Base-by-base conservation (phyloP, 768 basidiomycete species). In the Dentipellis sp. region DNA sequence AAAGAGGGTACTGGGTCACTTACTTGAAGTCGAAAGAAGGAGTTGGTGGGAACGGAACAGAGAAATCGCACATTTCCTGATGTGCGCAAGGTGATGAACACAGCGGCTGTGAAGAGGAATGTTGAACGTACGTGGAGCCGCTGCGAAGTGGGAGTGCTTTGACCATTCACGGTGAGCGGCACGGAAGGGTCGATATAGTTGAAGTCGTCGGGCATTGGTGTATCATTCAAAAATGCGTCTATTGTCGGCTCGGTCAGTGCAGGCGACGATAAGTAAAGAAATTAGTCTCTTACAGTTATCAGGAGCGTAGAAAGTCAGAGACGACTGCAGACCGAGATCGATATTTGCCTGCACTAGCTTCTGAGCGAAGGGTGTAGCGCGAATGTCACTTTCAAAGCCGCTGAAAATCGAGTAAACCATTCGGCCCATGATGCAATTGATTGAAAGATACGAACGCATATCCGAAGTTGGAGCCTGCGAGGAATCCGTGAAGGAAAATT, bases 331-430 rank as follows among this genome's bases (percentile, higher is more conserved):
- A 0, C 75, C 73, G 36, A 75, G 67, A 2, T 68, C 71, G 46
- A 84, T 82, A 60, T 78, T 76, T 2, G 75, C 72, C 11, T 72
- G 72, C 10, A 84, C 68, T 40, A 85, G 81, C 66, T 80, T 83
- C 59, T 78, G 75, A 2, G 84, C 83, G 5, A 85, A 73, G 4
- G 75, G 69, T 59, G 79, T 83, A 8, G 74, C 81, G 22, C 82
- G 77, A 22, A 67, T 69, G 9, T 75, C 76, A 2, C 81, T 79
- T 51, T 78, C 72, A 67, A 82, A 84, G 4, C 82, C 82, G 3
- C 82, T 83, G 56, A 16, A 45, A 16, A 17, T 10, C 12, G 16
- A 19, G 38, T 29, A 19, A 45, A 17, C 35, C 21, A 57, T 38
- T 7, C 45, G 52, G 23, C 16, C 35, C 46, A 38, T n/a, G 10